These are phyloP conservation scores for Sugiyamaella smithiae DNA, from an alignment of 805 yeast species.

Conservation along the genomic window DNA sequence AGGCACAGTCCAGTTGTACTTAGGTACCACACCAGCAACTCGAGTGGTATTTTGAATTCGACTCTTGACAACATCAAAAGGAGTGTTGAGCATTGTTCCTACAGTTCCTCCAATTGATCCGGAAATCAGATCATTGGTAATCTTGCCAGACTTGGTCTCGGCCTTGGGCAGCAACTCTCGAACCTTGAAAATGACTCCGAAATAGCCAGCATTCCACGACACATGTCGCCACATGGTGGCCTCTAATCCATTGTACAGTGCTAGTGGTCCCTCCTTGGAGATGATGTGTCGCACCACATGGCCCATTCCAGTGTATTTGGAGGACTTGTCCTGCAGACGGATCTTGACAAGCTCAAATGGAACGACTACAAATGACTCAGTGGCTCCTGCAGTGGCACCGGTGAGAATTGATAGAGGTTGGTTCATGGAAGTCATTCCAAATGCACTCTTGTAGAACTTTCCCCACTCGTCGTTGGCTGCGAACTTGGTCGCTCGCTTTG, in stretches of 20 bases:
- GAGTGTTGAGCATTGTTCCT: conserved; percentile 94
- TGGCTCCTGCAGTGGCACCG: conserved; percentile 98
- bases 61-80: conserved; percentile 93
- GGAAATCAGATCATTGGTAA: conserved; percentile 80
- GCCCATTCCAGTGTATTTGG: conserved; percentile 77
- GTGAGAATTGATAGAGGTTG: conserved; percentile 85
- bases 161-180: conserved; percentile 78
- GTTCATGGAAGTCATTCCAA: conserved; percentile 66
- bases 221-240: conserved; percentile 97
- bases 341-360: conserved; percentile 97
- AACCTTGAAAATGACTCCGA: conserved; percentile 89
- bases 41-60: conserved; percentile 79
- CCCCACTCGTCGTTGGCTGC: conserved; percentile 99
- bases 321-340: conserved; percentile 83
- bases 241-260: conserved; percentile 92
- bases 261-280: conserved; percentile 70
- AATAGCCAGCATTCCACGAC: conserved; percentile 97
- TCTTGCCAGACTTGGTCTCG: conserved; percentile 64
- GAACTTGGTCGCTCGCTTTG: conserved; percentile 97
- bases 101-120: conserved; percentile 97
- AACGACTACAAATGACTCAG: conserved; percentile 94
- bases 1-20: conserved; percentile 91
- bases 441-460: conserved; percentile 65
- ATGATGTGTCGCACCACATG: conserved; percentile 77
- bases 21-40: conserved; percentile 71